Evolutionary conservation across 164 flowering plant species (phyloP).

Genomic region (Magnolia officinalis): DNA sequence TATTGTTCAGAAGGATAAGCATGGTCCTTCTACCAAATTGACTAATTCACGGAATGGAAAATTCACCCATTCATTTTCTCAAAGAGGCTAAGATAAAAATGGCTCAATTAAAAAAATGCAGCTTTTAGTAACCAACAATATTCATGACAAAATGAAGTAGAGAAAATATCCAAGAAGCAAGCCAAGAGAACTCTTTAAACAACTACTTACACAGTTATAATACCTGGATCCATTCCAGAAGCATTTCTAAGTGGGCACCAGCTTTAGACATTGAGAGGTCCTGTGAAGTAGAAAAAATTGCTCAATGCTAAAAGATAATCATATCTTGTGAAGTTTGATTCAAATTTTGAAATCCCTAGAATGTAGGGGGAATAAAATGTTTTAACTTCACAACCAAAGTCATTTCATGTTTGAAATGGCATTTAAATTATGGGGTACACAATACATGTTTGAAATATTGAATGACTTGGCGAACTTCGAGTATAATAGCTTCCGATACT

Average conservation of each 20-base stretch:
- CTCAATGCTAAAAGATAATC: not conserved
- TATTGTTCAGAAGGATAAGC: too few species aligned
- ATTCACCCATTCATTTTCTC: too few species aligned
- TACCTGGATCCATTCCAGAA: conserved; percentile 87
- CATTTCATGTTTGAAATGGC: not conserved
- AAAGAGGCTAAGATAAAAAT: too few species aligned
- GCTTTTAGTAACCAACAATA: not conserved
- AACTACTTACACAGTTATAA: not conserved
- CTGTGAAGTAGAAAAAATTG: conserved; percentile 27
- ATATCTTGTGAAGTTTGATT: not conserved
- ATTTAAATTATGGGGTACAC: too few species aligned
- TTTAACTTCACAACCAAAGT: not conserved
- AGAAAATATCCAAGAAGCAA: not conserved
- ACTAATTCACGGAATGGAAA: too few species aligned
- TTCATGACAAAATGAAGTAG: not conserved
- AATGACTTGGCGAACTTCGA: too few species aligned
- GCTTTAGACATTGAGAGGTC: conserved; percentile 13
- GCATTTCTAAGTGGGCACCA: conserved; percentile 48
- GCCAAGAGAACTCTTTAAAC: not conserved
- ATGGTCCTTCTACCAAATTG: too few species aligned
- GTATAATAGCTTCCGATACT: too few species aligned
- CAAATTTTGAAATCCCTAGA: not conserved
- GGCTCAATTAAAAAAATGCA: too few species aligned
- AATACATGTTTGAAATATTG: too few species aligned
- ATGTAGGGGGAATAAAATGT: not conserved